These are phyloP conservation scores for Lachnellula subtilissima DNA, from an alignment of 2,329 filamentous ascomycete genomes.

Conservation along the genomic window DNA sequence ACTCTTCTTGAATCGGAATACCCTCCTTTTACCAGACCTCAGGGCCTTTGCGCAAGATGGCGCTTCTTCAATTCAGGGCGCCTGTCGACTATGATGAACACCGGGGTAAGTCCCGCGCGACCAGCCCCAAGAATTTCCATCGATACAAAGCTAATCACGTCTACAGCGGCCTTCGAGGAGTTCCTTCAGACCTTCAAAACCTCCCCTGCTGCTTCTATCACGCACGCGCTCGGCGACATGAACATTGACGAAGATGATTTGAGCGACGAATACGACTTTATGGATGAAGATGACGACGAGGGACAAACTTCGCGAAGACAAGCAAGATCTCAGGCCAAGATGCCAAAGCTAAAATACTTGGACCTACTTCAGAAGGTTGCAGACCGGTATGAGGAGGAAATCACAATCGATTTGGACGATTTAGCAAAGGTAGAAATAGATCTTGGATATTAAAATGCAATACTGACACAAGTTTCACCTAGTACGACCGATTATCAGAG, in stretches of 20 bases:
- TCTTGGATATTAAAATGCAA: not conserved
- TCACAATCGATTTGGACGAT: slow-evolving; percentile 87
- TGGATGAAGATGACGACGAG: slow-evolving; percentile 70
- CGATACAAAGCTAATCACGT: slow-evolving; percentile 6
- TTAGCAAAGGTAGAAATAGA: slow-evolving; percentile 64
- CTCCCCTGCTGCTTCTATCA: slow-evolving; percentile 63
- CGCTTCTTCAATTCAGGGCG: slow-evolving; percentile 73
- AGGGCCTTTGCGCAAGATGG: slow-evolving; percentile 54
- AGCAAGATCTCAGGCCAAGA: slow-evolving; percentile 45
- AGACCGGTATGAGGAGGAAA: slow-evolving; percentile 70
- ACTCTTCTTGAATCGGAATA: not conserved
- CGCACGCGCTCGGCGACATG: slow-evolving; percentile 77
- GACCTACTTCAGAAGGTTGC: slow-evolving; percentile 81
- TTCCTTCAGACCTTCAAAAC: slow-evolving; percentile 89
- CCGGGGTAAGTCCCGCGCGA: slow-evolving; percentile 55
- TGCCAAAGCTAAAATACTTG: slow-evolving; percentile 80
- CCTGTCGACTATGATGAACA: slow-evolving; percentile 86
- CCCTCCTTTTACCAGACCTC: slow-evolving; percentile 1
- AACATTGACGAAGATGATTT: slow-evolving; percentile 82
- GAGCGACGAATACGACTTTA: slow-evolving; percentile 88
- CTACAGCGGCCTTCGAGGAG: slow-evolving; percentile 71
- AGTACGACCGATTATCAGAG: slow-evolving; percentile 69
- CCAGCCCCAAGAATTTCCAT: slow-evolving; percentile 3
- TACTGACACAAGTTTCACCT: slow-evolving; percentile 7
- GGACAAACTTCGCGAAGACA: slow-evolving; percentile 40